A percentile compares a stretch with the other conserved stretches of the same genome.
phyloP scores from a whole-genome alignment of 2,329 filamentous ascomycete genomes.

The Fusarium kyushuense region DNA sequence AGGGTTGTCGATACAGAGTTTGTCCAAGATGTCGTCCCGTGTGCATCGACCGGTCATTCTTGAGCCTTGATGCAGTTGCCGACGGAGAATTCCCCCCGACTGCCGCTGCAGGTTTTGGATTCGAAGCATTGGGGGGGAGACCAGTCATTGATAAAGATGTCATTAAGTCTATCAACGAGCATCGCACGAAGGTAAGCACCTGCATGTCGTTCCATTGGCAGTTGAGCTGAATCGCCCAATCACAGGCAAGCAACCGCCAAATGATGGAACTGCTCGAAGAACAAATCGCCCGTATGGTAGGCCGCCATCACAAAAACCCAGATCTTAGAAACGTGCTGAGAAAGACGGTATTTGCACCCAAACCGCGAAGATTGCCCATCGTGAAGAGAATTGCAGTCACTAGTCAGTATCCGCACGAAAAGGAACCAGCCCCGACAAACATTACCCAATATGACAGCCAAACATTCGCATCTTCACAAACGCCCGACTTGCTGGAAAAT shows the following conservation, averaged over 20 bases:
- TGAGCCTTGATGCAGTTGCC: slow-evolving; percentile 64
- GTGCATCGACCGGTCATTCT: slow-evolving; percentile 58
- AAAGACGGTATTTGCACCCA: not conserved
- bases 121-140: slow-evolving; percentile 58
- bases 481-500: slow-evolving; percentile 1
- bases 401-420: not conserved
- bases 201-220: not conserved
- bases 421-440: not conserved
- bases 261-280: slow-evolving; percentile 49
- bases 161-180: slow-evolving; percentile 57
- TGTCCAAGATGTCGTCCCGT: slow-evolving; percentile 63
- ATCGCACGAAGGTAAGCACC: slow-evolving; percentile 53
- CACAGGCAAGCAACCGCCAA: slow-evolving; percentile 19
- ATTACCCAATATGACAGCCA: not conserved
- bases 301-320: slow-evolving; percentile 3
- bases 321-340: not conserved
- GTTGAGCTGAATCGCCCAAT: slow-evolving; percentile 3
- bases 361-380: slow-evolving; percentile 11
- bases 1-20: slow-evolving; percentile 64
- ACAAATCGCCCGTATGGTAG: slow-evolving; percentile 42
- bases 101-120: slow-evolving; percentile 65
- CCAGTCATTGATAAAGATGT: slow-evolving; percentile 58
- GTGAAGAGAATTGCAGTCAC: slow-evolving; percentile 15
- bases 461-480: not conserved
- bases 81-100: slow-evolving; percentile 63